phyloP scores from a whole-genome alignment of 2,329 filamentous ascomycete genomes.

The Paraconiothyrium sp. region DNA sequence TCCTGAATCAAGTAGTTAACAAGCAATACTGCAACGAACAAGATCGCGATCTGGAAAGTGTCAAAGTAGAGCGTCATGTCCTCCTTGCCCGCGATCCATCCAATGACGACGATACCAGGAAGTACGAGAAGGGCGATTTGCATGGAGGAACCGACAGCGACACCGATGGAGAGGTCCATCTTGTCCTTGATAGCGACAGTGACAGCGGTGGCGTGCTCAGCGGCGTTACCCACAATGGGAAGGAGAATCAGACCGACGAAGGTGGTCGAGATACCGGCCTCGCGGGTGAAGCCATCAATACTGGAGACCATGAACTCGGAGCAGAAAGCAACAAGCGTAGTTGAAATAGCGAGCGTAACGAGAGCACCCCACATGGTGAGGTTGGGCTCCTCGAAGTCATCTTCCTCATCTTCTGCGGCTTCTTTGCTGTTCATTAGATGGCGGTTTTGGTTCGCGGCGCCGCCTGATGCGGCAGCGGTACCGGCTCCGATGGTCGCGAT shows the following conservation, averaged over 20 bases:
- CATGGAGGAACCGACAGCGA: slow-evolving; percentile 72
- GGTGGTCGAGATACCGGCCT: slow-evolving; percentile 62
- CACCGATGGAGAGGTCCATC: slow-evolving; percentile 73
- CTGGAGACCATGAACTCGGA: slow-evolving; percentile 71
- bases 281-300: slow-evolving; percentile 64
- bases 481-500: slow-evolving; percentile 64
- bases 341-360: slow-evolving; percentile 74
- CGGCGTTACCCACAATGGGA: slow-evolving; percentile 72
- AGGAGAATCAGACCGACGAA: slow-evolving; percentile 72
- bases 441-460: slow-evolving; percentile 60
- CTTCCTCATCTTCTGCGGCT: slow-evolving; percentile 56
- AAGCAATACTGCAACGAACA: slow-evolving; percentile 66
- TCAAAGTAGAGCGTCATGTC: slow-evolving; percentile 84
- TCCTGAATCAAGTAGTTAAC: slow-evolving; percentile 72
- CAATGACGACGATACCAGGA: slow-evolving; percentile 68
- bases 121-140: slow-evolving; percentile 72
- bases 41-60: slow-evolving; percentile 79
- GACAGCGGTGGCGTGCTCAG: slow-evolving; percentile 72
- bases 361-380: slow-evolving; percentile 78
- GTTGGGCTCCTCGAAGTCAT: slow-evolving; percentile 78
- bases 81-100: slow-evolving; percentile 67
- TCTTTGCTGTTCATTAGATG: slow-evolving; percentile 51
- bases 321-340: slow-evolving; percentile 81
- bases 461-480: slow-evolving; percentile 60
- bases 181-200: slow-evolving; percentile 72